Evolutionary conservation across 805 yeast genomes (phyloP).

Genomic region (Hanseniaspora mollemarum): DNA sequence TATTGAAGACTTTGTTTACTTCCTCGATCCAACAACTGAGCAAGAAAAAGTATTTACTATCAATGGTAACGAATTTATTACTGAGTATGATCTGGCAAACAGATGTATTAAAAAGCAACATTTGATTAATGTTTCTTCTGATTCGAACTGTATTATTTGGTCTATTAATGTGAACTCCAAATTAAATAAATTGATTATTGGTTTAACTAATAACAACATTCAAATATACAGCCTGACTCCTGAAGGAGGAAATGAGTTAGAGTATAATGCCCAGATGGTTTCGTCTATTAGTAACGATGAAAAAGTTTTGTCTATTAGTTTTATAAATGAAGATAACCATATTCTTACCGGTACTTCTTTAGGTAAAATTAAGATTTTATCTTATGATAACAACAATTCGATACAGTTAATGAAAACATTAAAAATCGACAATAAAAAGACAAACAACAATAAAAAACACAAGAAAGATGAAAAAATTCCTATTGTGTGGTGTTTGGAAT

Average conservation of each 20-base stretch:
- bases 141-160: slow-evolving; percentile 54
- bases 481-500: slow-evolving; percentile 75
- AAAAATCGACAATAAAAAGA: slow-evolving; percentile 54
- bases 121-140: slow-evolving; percentile 62
- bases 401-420: slow-evolving; percentile 67
- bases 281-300: slow-evolving; percentile 66
- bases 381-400: slow-evolving; percentile 34
- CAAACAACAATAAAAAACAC: slow-evolving; percentile 15
- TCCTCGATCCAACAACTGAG: slow-evolving; percentile 35
- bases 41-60: slow-evolving; percentile 70
- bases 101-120: slow-evolving; percentile 67
- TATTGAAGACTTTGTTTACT: slow-evolving; percentile 84
- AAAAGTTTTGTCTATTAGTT: slow-evolving; percentile 65
- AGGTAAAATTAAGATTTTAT: slow-evolving; percentile 82
- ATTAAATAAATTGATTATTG: slow-evolving; percentile 63
- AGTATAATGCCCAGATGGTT: slow-evolving; percentile 59
- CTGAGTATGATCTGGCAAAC: slow-evolving; percentile 80
- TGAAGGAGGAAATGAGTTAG: slow-evolving; percentile 51
- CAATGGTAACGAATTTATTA: slow-evolving; percentile 82
- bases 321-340: slow-evolving; percentile 48
- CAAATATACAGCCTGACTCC: slow-evolving; percentile 76
- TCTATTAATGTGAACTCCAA: slow-evolving; percentile 56
- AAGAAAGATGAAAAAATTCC: slow-evolving; percentile 77
- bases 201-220: slow-evolving; percentile 91
- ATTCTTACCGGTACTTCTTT: slow-evolving; percentile 93